Conservation (phyloP, 371 early-diverging fungal genomes). For the Apophysomyces elegans region DNA sequence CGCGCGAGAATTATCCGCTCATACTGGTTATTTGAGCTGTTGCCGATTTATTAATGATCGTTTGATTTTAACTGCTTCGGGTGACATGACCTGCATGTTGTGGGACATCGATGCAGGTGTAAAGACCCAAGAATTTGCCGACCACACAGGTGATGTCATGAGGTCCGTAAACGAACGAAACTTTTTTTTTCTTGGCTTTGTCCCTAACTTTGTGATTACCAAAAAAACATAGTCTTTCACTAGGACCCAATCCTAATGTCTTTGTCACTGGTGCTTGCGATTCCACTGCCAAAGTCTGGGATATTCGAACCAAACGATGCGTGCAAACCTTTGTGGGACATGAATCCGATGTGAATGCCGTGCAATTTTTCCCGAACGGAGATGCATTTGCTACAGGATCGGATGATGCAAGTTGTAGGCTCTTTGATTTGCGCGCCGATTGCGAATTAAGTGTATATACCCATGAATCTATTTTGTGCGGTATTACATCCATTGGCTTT, state of each 20-base stretch:
- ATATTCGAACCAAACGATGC: conserved; percentile 93
- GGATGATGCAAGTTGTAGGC: conserved; percentile 96
- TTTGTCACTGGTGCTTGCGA: conserved; percentile 99
- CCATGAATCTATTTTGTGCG: conserved; percentile 95
- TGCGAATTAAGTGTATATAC: conserved; percentile 95
- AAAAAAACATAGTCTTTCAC: conserved; percentile 66
- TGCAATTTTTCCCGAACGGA: conserved; percentile 98
- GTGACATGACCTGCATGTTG: conserved; percentile 97
- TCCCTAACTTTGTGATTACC: not conserved
- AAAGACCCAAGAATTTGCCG: conserved; percentile 91
- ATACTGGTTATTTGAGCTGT: conserved; percentile 97
- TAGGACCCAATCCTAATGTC: conserved; percentile 90
- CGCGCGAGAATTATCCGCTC: conserved; percentile 91
- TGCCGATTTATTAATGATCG: conserved; percentile 94
- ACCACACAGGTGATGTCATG: conserved; percentile 98
- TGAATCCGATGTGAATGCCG: conserved; percentile 98
- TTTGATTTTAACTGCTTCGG: conserved; percentile 91
- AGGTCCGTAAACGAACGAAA: conserved; percentile 34
- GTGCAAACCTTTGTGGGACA: conserved; percentile 98
- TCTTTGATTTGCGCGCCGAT: conserved; percentile 97
- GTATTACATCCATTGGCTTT: conserved; percentile 97
- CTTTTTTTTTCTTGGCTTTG: not conserved
- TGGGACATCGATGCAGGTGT: conserved; percentile 98
- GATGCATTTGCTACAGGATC: conserved; percentile 97
- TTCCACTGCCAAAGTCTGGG: conserved; percentile 99